Evolutionary conservation across 306 rosid species (phyloP), one percentile per base, ranked within the genome.

Genomic region (Fragaria nilgerrensis): DNA sequence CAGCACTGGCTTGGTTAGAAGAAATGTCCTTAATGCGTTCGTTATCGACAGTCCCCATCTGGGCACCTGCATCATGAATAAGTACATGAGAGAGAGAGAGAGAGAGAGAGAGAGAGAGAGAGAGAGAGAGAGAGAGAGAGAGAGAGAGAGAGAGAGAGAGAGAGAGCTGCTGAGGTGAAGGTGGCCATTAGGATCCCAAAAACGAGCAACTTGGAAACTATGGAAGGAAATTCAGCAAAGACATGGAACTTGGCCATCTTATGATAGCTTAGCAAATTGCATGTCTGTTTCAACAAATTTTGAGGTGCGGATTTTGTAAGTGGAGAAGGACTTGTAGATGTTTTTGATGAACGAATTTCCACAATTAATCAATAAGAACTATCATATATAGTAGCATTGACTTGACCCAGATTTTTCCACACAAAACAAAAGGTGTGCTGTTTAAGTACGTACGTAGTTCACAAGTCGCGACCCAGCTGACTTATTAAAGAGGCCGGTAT

Each of bases 131-230:
- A n/a, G n/a, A n/a, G n/a, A n/a, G n/a, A n/a, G n/a, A n/a, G n/a
- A n/a, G n/a, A n/a, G n/a, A n/a, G n/a, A n/a, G n/a, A n/a, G n/a
- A n/a, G n/a, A n/a, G n/a, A n/a, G n/a, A 49, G 53, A 49, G 20
- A 15, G 20, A 49, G 52, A 37, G 7, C 41, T 37, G 64, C 29
- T 71, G 55, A 44, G 36, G 37, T 39, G 10, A 56, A 7, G 53
- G 45, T 70, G 19, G 64, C 76, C 36, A 70, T 23, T 17, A 78
- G 50, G 9, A 29, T n/a, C 7, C 81, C 81, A 36, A 58, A 10
- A 3, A 70, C 13, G 17, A 78, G 62, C 11, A 70, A 23, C 4
- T 62, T 29, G 49, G 76, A 59, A 48, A 78, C 25, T 29, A 27
- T 59, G 49, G 49, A 70, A 68, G 20, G 80, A 52, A 5, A 16